Evolutionary conservation across 495 filamentous ascomycete species (phyloP), one percentile per base, ranked within the genome.

Genomic region (Aspergillus diversus): DNA sequence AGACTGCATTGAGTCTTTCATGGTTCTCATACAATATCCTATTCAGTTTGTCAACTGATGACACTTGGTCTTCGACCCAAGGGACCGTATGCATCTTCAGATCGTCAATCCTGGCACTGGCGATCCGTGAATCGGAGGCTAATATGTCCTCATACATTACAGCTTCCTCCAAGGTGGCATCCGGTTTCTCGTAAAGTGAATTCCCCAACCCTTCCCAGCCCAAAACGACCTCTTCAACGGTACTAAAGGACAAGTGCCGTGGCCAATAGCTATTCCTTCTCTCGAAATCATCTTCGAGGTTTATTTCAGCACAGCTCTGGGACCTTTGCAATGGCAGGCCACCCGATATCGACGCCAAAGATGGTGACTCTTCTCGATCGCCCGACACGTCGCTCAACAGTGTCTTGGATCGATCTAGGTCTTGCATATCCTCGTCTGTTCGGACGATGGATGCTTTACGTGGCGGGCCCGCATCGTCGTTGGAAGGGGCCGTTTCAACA

Each of bases 171-270:
- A 83, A 56, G 33, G 72, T 67, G 16, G 61, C 60, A 27, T 71
- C 59, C 34, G 66, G 47, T 43, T 61, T 72, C 3, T 73, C 64
- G 55, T 71, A 34, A 33, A 69, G 75, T 8, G 81, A 63, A 47
- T 75, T 67, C 9, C 84, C 70, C 15, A 78, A 42, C 1, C 68
- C 80, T n/a, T 83, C 73, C 90, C 92, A 95, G 27, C 71, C 76
- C n/a, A 96, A 80, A 4, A 97, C 75, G 34, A 89, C 92, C 62
- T 96, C 92, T 73, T 96, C 92, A n/a, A 93, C 93, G 47, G 87
- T 83, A 64, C 89, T 90, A 71, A 98, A 98, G 5, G 92, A 96
- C 60, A 98, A 79, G 55, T 92, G 90, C 5, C 92, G 86, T 0
- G 93, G 86, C 83, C 87, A 96, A 12, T 80, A 71, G 7, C 72